Evolutionary conservation across 176 grass and related monocot genomes (phyloP).

Genomic region (Carex scoparia): DNA sequence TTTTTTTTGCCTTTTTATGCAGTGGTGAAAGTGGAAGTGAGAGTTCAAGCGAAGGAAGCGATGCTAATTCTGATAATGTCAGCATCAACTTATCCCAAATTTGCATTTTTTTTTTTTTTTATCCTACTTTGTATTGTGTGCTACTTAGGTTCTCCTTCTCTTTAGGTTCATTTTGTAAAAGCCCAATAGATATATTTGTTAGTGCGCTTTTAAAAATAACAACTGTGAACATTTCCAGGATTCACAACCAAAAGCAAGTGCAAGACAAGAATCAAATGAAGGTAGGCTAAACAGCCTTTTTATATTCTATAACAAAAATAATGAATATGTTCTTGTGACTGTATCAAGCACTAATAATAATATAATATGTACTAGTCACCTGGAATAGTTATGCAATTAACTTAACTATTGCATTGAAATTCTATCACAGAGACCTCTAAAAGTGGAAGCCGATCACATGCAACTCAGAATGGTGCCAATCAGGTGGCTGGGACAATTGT

Average conservation of each 20-base stretch:
- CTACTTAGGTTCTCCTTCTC: background rate
- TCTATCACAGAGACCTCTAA: conserved; percentile 9
- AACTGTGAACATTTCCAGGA: conserved; percentile 24
- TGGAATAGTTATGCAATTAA: conserved; percentile 1
- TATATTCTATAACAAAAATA: background rate
- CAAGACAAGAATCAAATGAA: conserved; percentile 25
- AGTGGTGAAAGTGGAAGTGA: conserved; percentile 51
- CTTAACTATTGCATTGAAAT: background rate
- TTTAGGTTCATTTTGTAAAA: background rate
- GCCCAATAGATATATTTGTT: background rate
- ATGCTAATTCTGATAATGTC: conserved; percentile 45
- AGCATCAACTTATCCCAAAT: background rate
- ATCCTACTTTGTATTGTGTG: conserved; percentile 4
- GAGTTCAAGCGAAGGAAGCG: conserved; percentile 47
- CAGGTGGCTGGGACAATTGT: background rate
- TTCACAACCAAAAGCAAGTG: conserved; percentile 23
- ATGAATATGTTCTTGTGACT: background rate
- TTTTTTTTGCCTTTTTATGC: conserved; percentile 7
- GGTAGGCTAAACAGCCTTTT: background rate
- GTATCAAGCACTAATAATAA: conserved; percentile 1
- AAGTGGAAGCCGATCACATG: background rate
- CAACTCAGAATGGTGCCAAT: conserved; percentile 13
- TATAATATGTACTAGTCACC: background rate
- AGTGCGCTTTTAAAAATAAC: background rate
- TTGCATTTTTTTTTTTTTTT: conserved; percentile 17